phyloP scores from a whole-genome alignment of 176 grass and related monocot species.

The Ensete ventricosum region DNA sequence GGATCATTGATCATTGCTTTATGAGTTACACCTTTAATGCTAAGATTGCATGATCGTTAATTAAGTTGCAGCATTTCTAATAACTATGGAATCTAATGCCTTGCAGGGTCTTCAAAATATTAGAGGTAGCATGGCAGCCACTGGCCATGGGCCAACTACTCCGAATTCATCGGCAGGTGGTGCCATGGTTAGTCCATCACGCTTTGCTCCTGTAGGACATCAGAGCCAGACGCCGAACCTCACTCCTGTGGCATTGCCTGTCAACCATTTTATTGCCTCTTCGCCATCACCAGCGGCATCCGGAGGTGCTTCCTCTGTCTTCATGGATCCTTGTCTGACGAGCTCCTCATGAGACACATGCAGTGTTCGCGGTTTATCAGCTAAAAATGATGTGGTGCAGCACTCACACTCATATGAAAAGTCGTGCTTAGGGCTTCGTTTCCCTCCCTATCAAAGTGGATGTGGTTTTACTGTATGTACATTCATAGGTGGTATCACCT shows the following conservation, averaged over 20 bases:
- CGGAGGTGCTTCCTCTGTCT: slow-evolving; percentile 54
- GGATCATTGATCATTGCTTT: too few relatives aligned
- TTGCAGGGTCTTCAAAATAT: slow-evolving; percentile 5
- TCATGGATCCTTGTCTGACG: slow-evolving; percentile 46
- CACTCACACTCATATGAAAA: background rate
- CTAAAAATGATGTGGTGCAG: background rate
- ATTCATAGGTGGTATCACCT: too few relatives aligned
- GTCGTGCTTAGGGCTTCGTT: background rate
- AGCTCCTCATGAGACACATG: slow-evolving; percentile 28
- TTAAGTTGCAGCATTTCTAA: background rate
- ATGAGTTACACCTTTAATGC: too few relatives aligned
- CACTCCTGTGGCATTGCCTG: slow-evolving; percentile 41
- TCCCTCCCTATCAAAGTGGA: too few relatives aligned
- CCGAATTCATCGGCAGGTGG: slow-evolving; percentile 18
- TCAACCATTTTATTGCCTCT: slow-evolving; percentile 48
- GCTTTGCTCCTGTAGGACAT: slow-evolving; percentile 44
- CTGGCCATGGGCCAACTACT: slow-evolving; percentile 2
- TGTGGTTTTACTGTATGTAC: too few relatives aligned
- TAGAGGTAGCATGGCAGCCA: background rate
- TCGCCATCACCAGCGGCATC: slow-evolving; percentile 74
- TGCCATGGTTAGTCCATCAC: slow-evolving; percentile 49
- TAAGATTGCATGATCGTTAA: background rate
- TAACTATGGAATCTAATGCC: background rate
- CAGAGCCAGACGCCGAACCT: slow-evolving; percentile 33
- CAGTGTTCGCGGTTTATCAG: background rate